phyloP scores from a whole-genome alignment of 2,329 filamentous ascomycete genomes.

The Ambrosiella xylebori region DNA sequence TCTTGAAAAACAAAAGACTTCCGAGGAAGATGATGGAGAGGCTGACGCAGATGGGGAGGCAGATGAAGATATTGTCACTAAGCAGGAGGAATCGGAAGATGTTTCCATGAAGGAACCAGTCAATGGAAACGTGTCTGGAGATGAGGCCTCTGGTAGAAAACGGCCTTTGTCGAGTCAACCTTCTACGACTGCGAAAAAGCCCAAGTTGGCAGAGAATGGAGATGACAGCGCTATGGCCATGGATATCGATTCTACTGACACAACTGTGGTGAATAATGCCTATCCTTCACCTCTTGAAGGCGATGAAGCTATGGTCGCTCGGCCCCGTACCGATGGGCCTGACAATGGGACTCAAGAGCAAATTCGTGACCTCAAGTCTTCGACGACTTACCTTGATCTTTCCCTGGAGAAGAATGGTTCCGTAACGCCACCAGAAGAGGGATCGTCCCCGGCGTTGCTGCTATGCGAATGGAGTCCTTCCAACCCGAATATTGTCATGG shows the following conservation, averaged over 20 bases:
- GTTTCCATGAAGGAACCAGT: constrained; percentile 9
- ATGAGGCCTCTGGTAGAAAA: constrained; percentile 9
- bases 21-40: constrained; percentile 19
- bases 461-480: constrained; percentile 53
- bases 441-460: constrained; percentile 41
- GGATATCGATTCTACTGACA: constrained; percentile 36
- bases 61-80: constrained; percentile 11
- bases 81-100: constrained; percentile 11
- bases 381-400: constrained; percentile 45
- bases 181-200: constrained; percentile 8
- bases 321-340: constrained; percentile 40
- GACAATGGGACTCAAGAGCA: constrained; percentile 50
- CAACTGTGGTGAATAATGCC: constrained; percentile 36
- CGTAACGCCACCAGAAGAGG: background rate
- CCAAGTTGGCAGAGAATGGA: constrained; percentile 12
- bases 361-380: constrained; percentile 39
- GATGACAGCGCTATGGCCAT: constrained; percentile 25
- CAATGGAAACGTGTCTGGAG: background rate
- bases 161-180: constrained; percentile 10
- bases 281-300: constrained; percentile 48
- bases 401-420: constrained; percentile 20
- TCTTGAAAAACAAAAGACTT: background rate
- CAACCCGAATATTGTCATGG: constrained; percentile 47
- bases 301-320: constrained; percentile 35
- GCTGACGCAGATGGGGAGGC: constrained; percentile 17